phyloP scores from a whole-genome alignment of 1,139 yeast species.

The Sugiyamaella neomexicana region DNA sequence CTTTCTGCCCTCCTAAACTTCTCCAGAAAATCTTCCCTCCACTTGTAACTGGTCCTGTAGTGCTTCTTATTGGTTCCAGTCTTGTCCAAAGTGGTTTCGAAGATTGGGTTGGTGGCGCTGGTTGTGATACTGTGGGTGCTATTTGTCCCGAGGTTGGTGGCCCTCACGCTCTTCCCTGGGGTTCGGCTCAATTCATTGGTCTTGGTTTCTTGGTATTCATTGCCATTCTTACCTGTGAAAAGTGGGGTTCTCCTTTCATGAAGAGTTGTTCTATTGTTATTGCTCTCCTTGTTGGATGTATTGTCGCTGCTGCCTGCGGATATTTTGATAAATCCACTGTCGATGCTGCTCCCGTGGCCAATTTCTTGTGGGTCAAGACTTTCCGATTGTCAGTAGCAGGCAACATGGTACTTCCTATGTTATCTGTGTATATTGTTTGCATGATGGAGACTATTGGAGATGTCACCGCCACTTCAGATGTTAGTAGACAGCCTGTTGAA shows the following conservation, averaged over 20 bases:
- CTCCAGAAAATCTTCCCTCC: constrained; percentile 81
- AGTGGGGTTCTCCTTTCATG: constrained; percentile 94
- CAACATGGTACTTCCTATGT: constrained; percentile 77
- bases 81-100: constrained; percentile 69
- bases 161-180: constrained; percentile 68
- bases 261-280: constrained; percentile 86
- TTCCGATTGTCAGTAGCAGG: constrained; percentile 74
- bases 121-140: constrained; percentile 42
- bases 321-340: constrained; percentile 63
- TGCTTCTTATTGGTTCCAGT: constrained; percentile 71
- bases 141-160: constrained; percentile 50
- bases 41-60: constrained; percentile 90
- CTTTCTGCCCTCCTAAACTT: constrained; percentile 71
- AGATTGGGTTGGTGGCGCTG: constrained; percentile 90
- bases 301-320: constrained; percentile 88
- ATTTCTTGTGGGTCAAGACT: constrained; percentile 85
- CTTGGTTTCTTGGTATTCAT: constrained; percentile 79
- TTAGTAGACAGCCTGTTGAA: constrained; percentile 76
- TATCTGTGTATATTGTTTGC: constrained; percentile 75
- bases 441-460: constrained; percentile 95
- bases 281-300: constrained; percentile 83
- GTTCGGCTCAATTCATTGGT: constrained; percentile 82
- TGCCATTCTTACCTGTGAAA: constrained; percentile 71
- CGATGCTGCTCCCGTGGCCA: constrained; percentile 73
- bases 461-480: constrained; percentile 89